Evolutionary conservation across 2,329 filamentous ascomycete species (phyloP), one percentile per base, ranked within the genome.

Genomic region (Paecilomyces sp.): DNA sequence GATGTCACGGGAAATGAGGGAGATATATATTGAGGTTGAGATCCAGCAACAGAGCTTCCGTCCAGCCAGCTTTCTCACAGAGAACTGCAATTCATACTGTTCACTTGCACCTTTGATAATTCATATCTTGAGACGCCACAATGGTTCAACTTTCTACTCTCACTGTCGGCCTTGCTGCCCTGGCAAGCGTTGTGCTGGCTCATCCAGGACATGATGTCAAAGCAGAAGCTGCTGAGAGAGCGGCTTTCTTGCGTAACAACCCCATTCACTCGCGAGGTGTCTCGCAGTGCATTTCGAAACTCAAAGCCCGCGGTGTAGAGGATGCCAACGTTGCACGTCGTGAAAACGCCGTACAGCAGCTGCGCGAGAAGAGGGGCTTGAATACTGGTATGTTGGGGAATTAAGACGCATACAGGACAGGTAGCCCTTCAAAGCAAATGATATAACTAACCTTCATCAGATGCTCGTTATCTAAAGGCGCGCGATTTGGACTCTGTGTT

Each of bases 161-260:
- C 25, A 56, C 66, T 7, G 56, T 66, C 36, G 65, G 67, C 56
- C 60, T 71, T 41, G 57, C 65, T 36, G 65, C 66, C 54, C 63
- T 74, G 22, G 61, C 67, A 33, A 64, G 62, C 60, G 24, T 72
- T 55, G 69, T 63, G n/a, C 67, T 65, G 18, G 79, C 79, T 24
- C 79, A 84, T 61, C 81, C 80, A 1, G 81, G 81, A 61, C 80
- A 83, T 61, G 76, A 82, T 57, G 61, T 80, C 50, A 70, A 71
- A 52, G 72, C 80, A 11, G 82, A 84, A 68, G 76, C 79, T 36
- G 74, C 75, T 11, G 79, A 82, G 70, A 80, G 81, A 34, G 79
- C 78, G 31, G 70, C 76, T 0, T 83, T 79, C 63, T 69, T 81
- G 58, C 67, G 69, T 61, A 71, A 70, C 41, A 66, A 69, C 34